Conservation (phyloP, 176 grass and related monocot species). For the Carex pumila region DNA sequence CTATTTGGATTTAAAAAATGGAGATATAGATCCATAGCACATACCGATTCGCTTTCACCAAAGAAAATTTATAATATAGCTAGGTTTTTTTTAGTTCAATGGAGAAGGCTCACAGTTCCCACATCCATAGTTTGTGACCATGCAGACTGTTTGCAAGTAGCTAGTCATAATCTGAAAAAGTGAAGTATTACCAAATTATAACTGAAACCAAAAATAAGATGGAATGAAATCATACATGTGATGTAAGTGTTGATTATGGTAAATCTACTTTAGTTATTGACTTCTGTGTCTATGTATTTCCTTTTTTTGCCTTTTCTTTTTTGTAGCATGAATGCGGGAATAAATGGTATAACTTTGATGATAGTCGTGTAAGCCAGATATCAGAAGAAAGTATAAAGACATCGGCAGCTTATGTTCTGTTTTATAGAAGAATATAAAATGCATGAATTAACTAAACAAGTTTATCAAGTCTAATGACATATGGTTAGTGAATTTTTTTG, state of each 20-base stretch:
- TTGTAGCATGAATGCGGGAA: slow-evolving; percentile 53
- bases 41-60: background rate
- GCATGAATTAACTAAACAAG: background rate
- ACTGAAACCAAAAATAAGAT: background rate
- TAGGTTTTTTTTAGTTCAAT: background rate
- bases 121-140: background rate
- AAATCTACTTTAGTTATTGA: background rate
- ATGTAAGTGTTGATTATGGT: background rate
- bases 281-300: background rate
- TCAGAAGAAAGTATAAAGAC: slow-evolving; percentile 71
- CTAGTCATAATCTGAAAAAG: background rate
- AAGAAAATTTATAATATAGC: background rate
- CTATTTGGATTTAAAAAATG: too few relatives aligned
- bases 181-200: background rate
- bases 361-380: slow-evolving; percentile 51
- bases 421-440: slow-evolving; percentile 57
- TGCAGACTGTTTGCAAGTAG: background rate
- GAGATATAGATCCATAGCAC: too few relatives aligned
- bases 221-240: background rate
- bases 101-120: background rate
- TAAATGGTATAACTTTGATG: slow-evolving; percentile 79
- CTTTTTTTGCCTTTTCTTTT: background rate
- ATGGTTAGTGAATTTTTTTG: background rate
- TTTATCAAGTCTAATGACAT: background rate
- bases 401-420: slow-evolving; percentile 92